phyloP scores from a whole-genome alignment of 163 green algal species.

The Scenedesmus sp. region DNA sequence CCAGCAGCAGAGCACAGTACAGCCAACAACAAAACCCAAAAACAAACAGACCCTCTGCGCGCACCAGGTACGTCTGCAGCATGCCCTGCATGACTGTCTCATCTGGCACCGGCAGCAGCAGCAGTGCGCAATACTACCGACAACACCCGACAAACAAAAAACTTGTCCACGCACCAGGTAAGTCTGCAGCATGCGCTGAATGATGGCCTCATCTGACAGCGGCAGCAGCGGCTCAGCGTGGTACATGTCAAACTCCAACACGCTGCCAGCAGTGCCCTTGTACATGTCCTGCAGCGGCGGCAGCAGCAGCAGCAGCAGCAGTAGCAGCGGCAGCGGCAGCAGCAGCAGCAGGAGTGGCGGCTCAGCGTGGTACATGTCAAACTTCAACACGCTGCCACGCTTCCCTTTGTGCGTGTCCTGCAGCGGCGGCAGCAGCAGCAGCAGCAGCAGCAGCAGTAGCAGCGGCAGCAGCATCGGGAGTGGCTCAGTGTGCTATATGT shows the following conservation, averaged over 20 bases:
- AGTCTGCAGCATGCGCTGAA: constrained; percentile 69
- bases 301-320: constrained; percentile 4
- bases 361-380: too few species aligned
- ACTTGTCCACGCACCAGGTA: constrained; percentile 71
- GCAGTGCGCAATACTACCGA: constrained; percentile 62
- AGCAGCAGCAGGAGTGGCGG: too few species aligned
- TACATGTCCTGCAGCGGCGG: constrained; percentile 85
- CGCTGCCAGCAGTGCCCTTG: constrained; percentile 67
- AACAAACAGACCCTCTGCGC: too few species aligned
- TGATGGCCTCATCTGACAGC: constrained; percentile 79
- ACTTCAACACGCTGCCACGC: too few species aligned
- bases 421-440: too few species aligned
- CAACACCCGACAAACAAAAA: constrained; percentile 48
- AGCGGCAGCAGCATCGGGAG: too few species aligned
- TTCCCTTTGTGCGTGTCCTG: too few species aligned
- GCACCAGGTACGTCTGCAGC: constrained; percentile 65
- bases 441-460: too few species aligned
- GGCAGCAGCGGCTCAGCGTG: constrained; percentile 81
- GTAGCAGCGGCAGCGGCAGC: not conserved
- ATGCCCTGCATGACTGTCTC: not conserved
- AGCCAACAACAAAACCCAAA: constrained; percentile 53
- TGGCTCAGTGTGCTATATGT: too few species aligned
- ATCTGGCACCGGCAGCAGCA: constrained; percentile 15
- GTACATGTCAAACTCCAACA: constrained; percentile 96
- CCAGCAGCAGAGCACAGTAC: not conserved